Evolutionary conservation across 805 yeast genomes (phyloP).

Genomic region (Monosporozyma unispora): DNA sequence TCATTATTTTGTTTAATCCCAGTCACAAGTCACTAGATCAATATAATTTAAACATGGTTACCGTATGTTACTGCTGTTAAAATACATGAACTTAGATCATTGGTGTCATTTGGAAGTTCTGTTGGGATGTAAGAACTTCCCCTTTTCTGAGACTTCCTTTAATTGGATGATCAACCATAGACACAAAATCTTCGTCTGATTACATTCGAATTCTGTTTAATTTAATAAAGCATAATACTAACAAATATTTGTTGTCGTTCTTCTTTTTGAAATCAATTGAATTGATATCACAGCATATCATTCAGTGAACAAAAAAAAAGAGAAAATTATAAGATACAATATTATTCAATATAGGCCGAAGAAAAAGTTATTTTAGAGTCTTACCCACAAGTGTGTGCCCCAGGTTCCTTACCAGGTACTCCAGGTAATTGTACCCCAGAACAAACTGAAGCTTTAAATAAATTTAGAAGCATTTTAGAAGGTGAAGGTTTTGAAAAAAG

Average conservation of each 20-base stretch:
- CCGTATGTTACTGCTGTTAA: conserved; percentile 8
- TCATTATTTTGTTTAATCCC: neutral
- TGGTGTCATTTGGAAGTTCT: neutral
- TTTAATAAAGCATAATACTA: too few relatives aligned
- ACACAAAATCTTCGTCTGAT: neutral
- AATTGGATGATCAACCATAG: neutral
- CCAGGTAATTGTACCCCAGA: conserved; percentile 70
- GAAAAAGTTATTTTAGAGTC: conserved; percentile 36
- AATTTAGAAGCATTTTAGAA: conserved; percentile 48
- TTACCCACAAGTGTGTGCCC: conserved; percentile 64
- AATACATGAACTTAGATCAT: neutral
- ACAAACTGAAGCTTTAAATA: conserved; percentile 52
- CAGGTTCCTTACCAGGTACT: conserved; percentile 59
- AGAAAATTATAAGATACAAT: too few relatives aligned
- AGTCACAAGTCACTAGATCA: neutral
- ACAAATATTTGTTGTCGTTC: neutral
- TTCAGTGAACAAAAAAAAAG: neutral
- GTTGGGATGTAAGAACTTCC: neutral
- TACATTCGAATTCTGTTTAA: neutral
- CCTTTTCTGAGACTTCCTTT: neutral
- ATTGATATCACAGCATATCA: too few relatives aligned
- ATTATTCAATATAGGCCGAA: conserved; percentile 6
- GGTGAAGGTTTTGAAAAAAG: conserved; percentile 66
- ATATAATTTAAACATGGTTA: conserved; percentile 8
- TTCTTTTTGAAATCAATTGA: too few relatives aligned